Percentiles rank a stretch among this genome's conserved stretches.
Evolutionary conservation across 306 rosid species (phyloP).

Genomic region (Geum urbanum): DNA sequence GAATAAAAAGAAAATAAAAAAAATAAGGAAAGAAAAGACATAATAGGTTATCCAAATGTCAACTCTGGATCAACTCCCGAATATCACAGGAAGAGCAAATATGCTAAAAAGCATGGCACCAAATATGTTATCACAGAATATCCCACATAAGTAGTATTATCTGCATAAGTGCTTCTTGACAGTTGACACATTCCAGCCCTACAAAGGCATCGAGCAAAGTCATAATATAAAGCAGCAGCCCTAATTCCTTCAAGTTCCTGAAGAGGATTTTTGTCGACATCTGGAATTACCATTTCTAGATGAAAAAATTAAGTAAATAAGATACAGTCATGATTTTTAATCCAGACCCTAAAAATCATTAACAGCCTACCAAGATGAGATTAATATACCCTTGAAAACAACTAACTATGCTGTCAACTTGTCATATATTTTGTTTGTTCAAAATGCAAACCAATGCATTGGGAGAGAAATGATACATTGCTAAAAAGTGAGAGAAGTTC

Average conservation of each 20-base stretch:
- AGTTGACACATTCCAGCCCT: conserved; percentile 76
- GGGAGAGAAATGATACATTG: not conserved
- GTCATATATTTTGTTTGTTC: not conserved
- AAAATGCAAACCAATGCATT: not conserved
- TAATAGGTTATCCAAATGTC: conserved; percentile 19
- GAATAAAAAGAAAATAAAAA: too few species aligned
- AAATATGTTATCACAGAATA: not conserved
- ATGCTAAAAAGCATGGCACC: not conserved
- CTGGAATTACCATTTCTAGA: conserved; percentile 88
- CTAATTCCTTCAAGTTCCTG: conserved; percentile 88
- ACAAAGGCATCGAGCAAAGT: conserved; percentile 91
- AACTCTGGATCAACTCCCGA: not conserved
- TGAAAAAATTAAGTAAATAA: conserved; percentile 22
- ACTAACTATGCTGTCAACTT: not conserved
- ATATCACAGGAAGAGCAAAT: not conserved
- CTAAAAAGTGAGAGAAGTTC: not conserved
- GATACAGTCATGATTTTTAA: conserved; percentile 3
- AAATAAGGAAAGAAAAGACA: conserved; percentile 29
- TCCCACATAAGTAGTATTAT: too few species aligned
- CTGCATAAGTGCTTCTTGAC: conserved; percentile 83
- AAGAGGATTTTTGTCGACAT: conserved; percentile 75
- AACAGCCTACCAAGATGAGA: not conserved
- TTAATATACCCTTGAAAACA: too few species aligned
- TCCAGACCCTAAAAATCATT: not conserved
- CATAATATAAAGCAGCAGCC: conserved; percentile 95